Percentiles rank a stretch among this genome's conserved stretches.
Conservation (phyloP, 1,284 basidiomycete genomes). For the Pterulicium gracile region DNA sequence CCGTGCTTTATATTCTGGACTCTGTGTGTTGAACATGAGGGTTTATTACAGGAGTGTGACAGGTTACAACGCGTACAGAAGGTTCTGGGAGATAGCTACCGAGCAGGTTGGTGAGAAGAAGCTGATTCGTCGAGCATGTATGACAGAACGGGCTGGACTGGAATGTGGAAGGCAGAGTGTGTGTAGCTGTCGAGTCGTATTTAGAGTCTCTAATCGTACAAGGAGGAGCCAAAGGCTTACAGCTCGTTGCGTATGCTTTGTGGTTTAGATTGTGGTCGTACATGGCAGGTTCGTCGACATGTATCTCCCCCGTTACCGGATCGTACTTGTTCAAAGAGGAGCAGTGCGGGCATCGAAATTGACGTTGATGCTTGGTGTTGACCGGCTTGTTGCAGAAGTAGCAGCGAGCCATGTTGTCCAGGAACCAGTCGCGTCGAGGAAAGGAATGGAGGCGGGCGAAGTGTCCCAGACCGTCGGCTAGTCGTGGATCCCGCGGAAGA, state of each 20-base stretch:
- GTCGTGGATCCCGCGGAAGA: too few species aligned
- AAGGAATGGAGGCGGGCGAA: too few species aligned
- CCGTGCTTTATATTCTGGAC: neutral
- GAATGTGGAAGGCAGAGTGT: neutral
- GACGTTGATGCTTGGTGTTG: neutral
- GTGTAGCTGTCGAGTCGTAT: neutral
- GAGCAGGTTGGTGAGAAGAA: constrained; percentile 1
- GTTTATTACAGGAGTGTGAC: too few species aligned
- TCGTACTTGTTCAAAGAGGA: neutral
- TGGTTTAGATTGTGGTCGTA: neutral
- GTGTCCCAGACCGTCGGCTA: too few species aligned
- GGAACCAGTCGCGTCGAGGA: neutral
- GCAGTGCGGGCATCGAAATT: neutral
- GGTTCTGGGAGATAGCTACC: neutral
- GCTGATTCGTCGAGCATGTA: constrained; percentile 1
- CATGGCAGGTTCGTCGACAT: neutral
- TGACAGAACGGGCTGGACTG: constrained; percentile 1
- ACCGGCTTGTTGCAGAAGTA: neutral
- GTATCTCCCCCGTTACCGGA: neutral
- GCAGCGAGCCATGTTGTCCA: neutral
- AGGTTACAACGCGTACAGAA: neutral
- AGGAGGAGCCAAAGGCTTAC: neutral
- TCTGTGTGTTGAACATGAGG: too few species aligned
- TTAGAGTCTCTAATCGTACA: neutral
- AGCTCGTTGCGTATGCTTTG: neutral